Evolutionary conservation across 2,329 filamentous ascomycete species (phyloP), one percentile per base, ranked within the genome.

Genomic region (Cladorrhinum sp.): DNA sequence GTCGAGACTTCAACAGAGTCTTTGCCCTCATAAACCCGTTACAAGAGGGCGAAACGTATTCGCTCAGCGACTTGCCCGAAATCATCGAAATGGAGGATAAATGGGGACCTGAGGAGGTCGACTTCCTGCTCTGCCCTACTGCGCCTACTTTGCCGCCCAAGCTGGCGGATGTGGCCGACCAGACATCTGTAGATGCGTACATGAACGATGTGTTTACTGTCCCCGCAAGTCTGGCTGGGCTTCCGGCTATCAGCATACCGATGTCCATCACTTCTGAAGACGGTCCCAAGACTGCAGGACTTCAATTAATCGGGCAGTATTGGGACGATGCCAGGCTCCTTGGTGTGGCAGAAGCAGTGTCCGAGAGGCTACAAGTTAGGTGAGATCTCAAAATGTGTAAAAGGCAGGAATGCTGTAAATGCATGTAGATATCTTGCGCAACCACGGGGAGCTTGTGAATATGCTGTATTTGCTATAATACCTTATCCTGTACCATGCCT

Each of bases 161-260:
- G 57, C 78, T 82, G 69, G 81, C 81, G 50, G 81, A 79, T 0
- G 78, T 78, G 50, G 75, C 74, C 59, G 57, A 50, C 9, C 57
- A 66, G 72, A 80, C 76, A 50, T 78, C 82, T 9, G 76, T 96
- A n/a, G 86, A 93, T 68, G 84, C 84, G 1, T 98, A 97, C 71
- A 90, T 90, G 79, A 96, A 95, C 70, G 95, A 99, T 75, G 89
- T 98, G 1, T 93, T 98, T 69, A 98, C 95, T 0, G 93, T 99
- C 1, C 95, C 95, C 1, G 92, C 93, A 1, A 97, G 92, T 75
- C 78, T 99, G 65, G 95, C 93, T 0, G 95, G 95, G 0, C 77
- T 99, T 58, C 95, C 95, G 2, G 91, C 93, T 10, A 84, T 97
- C 55, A 97, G 90, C 66, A 81, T 99, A 10, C 93, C 95, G 0